Conservation (phyloP, 192 early-diverging fungal species). For the Linnemannia zychae region DNA sequence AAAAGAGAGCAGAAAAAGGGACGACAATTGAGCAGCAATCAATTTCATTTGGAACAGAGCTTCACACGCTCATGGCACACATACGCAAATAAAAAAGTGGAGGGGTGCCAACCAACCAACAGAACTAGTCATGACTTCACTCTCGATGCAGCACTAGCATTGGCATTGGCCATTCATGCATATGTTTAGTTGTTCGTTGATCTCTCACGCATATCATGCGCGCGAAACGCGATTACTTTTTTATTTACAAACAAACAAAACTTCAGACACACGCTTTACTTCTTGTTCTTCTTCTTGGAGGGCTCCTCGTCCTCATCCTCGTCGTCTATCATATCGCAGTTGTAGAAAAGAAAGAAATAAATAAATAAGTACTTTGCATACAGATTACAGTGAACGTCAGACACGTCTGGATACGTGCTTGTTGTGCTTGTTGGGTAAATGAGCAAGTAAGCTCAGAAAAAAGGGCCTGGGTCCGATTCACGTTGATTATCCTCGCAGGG, state of each 20-base stretch:
- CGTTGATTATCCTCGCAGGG: background rate
- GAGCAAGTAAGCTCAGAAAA: background rate
- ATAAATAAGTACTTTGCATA: background rate
- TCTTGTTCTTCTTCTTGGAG: conserved; percentile 56
- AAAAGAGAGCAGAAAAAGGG: background rate
- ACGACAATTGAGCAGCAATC: background rate
- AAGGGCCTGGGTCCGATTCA: background rate
- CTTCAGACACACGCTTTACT: conserved; percentile 16
- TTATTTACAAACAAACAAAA: conserved; percentile 6
- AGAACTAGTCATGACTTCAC: too few relatives aligned
- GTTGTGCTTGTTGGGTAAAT: background rate
- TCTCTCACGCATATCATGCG: background rate
- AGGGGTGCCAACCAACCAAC: too few relatives aligned
- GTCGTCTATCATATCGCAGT: conserved; percentile 17
- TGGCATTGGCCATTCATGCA: too few relatives aligned
- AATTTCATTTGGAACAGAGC: background rate
- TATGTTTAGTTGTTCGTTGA: too few relatives aligned
- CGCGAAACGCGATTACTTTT: conserved; percentile 1
- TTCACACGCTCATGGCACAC: background rate
- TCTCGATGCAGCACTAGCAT: too few relatives aligned
- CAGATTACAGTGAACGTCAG: background rate
- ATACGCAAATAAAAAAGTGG: too few relatives aligned
- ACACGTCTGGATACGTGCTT: too few relatives aligned
- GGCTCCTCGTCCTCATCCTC: conserved; percentile 48
- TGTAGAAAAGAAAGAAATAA: background rate